phyloP scores from a whole-genome alignment of 257 asterid species.

The Plantago ovata region DNA sequence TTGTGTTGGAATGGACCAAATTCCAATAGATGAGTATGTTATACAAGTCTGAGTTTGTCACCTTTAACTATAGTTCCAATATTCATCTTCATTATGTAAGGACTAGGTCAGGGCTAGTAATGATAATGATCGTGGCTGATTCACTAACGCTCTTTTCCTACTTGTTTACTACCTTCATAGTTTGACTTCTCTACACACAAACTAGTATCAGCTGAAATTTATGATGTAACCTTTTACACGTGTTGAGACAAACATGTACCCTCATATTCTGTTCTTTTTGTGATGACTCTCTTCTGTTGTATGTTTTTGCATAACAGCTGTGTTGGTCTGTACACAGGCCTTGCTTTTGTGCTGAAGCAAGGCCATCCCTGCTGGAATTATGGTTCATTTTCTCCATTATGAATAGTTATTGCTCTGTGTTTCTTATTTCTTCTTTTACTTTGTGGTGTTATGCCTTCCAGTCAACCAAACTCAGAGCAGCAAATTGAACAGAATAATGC shows the following conservation, averaged over 20 bases:
- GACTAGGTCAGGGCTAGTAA: neutral
- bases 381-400: conserved; percentile 3
- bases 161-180: neutral
- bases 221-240: no score
- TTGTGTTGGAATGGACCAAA: no score
- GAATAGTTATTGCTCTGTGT: conserved; percentile 18
- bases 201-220: no score
- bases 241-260: no score
- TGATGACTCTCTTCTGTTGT: no score
- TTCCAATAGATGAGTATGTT: neutral
- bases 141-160: neutral
- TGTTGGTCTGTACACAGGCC: no score
- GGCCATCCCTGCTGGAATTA: conserved; percentile 7
- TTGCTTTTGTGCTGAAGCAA: conserved; percentile 6
- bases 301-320: neutral
- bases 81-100: neutral
- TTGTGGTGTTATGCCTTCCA: conserved; percentile 26
- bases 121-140: neutral
- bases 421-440: conserved; percentile 4
- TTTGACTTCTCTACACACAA: neutral
- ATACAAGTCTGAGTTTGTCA: neutral
- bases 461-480: conserved; percentile 58
- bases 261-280: no score
- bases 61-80: neutral
- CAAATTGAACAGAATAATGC: conserved; percentile 67